phyloP scores from a whole-genome alignment of 2,329 filamentous ascomycete genomes.

The Cladophialophora immunda region DNA sequence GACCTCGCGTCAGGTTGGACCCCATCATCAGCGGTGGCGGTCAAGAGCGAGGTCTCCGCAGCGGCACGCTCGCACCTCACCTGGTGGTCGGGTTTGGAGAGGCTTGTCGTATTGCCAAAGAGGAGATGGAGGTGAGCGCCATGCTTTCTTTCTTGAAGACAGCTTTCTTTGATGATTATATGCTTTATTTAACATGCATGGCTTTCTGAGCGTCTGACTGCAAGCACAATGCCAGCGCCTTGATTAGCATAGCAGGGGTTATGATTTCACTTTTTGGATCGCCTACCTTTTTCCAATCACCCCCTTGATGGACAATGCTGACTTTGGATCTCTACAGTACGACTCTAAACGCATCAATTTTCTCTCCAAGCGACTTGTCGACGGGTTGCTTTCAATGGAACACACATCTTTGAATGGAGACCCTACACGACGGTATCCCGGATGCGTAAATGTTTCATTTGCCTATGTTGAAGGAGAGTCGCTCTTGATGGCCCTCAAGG shows the following conservation, averaged over 20 bases:
- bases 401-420: constrained; percentile 94
- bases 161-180: constrained; percentile 72
- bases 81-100: constrained; percentile 93
- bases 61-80: constrained; percentile 89
- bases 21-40: constrained; percentile 96
- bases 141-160: constrained; percentile 33
- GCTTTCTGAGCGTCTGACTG: constrained; percentile 81
- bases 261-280: constrained; percentile 57
- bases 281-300: constrained; percentile 5
- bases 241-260: constrained; percentile 73
- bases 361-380: constrained; percentile 83
- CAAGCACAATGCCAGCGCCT: constrained; percentile 57
- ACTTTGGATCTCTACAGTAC: constrained; percentile 68
- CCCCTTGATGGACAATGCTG: constrained; percentile 9
- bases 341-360: constrained; percentile 83
- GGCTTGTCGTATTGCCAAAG: constrained; percentile 87
- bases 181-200: constrained; percentile 81
- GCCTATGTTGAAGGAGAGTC: constrained; percentile 98
- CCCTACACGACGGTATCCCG: constrained; percentile 83
- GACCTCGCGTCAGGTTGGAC: constrained; percentile 91
- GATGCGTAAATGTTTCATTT: constrained; percentile 98
- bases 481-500: constrained; percentile 96
- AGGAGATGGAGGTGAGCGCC: constrained; percentile 85
- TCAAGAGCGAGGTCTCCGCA: constrained; percentile 92
- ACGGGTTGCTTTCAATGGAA: constrained; percentile 85